Conservation (phyloP, 2,329 filamentous ascomycete species). For the Emericellopsis atlantica region DNA sequence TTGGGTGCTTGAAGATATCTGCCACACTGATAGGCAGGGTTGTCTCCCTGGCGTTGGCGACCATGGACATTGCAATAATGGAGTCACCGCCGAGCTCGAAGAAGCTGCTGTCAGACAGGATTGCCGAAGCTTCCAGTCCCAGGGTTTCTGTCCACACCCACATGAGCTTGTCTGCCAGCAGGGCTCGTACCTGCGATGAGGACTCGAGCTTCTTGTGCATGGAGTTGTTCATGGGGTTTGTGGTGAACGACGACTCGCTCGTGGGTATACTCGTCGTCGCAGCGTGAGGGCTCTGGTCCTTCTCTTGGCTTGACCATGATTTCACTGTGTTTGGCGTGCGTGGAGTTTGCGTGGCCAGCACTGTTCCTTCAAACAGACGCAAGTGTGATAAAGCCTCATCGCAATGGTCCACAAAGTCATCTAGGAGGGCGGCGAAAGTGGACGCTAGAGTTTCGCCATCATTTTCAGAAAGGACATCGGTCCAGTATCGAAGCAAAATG, state of each 20-base stretch:
- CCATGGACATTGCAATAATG: conserved; percentile 35
- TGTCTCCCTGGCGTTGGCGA: conserved; percentile 24
- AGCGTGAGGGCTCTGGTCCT: not conserved
- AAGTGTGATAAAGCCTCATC: conserved; percentile 7
- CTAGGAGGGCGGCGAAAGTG: conserved; percentile 7
- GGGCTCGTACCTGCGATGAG: conserved; percentile 1
- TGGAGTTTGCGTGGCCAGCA: not conserved
- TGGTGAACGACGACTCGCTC: not conserved
- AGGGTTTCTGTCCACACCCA: conserved; percentile 3
- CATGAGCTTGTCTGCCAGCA: conserved; percentile 5
- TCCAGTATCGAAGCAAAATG: conserved; percentile 11
- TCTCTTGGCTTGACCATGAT: not conserved
- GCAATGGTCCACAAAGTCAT: conserved; percentile 7
- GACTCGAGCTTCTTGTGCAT: not conserved
- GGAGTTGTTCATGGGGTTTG: not conserved
- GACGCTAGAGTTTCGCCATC: conserved; percentile 8
- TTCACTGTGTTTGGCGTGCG: not conserved
- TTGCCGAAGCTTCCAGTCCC: not conserved
- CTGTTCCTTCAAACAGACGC: conserved; percentile 1
- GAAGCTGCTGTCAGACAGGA: conserved; percentile 5
- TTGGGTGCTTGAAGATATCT: conserved; percentile 29
- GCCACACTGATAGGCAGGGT: conserved; percentile 28
- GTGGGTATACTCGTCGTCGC: not conserved
- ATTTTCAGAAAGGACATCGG: conserved; percentile 4
- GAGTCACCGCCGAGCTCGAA: conserved; percentile 33